Evolutionary conservation across 2,329 filamentous ascomycete species (phyloP).

Genomic region (Colletotrichum horii): DNA sequence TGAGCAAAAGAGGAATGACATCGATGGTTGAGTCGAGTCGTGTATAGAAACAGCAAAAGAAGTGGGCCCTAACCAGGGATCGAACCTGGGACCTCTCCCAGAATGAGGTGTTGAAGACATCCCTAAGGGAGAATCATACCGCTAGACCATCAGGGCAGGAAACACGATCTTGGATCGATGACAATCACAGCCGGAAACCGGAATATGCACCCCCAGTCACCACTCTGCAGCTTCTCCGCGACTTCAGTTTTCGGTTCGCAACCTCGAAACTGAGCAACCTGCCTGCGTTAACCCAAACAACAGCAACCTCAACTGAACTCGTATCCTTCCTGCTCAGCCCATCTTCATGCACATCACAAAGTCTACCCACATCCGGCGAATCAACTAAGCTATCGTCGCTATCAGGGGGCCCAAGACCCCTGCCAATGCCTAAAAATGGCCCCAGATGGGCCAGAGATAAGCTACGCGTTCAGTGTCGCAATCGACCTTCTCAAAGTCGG

Average conservation of each 20-base stretch:
- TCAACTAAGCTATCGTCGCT: not conserved
- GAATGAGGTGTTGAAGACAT: accelerated
- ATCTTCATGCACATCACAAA: not conserved
- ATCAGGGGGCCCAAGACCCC: conserved; percentile 3
- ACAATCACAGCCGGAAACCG: accelerated
- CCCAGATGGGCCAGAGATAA: conserved; percentile 1
- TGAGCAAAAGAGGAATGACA: too few species aligned
- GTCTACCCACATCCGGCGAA: not conserved
- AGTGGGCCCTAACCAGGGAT: conserved; percentile 14
- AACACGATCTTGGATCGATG: not conserved
- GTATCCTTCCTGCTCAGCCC: not conserved
- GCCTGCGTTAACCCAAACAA: not conserved
- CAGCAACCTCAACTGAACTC: not conserved
- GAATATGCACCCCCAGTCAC: accelerated
- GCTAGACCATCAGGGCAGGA: conserved; percentile 17
- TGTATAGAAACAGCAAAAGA: not conserved
- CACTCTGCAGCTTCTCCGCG: not conserved
- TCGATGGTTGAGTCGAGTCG: too few species aligned
- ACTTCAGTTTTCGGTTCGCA: not conserved
- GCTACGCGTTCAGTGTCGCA: conserved; percentile 7
- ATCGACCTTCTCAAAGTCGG: conserved; percentile 16
- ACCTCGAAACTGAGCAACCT: not conserved
- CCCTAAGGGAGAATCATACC: conserved; percentile 22
- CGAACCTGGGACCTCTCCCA: conserved; percentile 21
- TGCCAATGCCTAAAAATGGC: not conserved